Percentiles rank a stretch among this genome's conserved stretches.
These are phyloP conservation scores for Wickerhamiella siamensis DNA, from an alignment of 805 yeast species.

Conservation along the genomic window DNA sequence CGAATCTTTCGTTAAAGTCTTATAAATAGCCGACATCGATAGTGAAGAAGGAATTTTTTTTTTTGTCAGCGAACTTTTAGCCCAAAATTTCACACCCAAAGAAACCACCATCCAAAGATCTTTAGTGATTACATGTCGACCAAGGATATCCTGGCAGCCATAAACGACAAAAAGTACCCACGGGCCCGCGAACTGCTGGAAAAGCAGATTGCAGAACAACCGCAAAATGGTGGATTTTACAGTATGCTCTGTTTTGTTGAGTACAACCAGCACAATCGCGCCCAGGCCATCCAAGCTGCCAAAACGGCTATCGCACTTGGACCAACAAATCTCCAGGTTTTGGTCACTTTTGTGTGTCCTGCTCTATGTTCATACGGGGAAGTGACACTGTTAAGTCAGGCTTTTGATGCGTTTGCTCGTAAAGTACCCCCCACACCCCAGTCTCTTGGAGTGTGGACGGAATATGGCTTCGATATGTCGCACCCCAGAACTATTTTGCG, in stretches of 20 bases:
- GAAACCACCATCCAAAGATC: neutral
- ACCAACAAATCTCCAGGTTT: conserved; percentile 6
- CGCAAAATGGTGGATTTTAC: conserved; percentile 39
- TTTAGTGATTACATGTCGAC: neutral
- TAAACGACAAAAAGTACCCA: conserved; percentile 39
- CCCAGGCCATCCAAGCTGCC: conserved; percentile 8
- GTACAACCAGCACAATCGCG: conserved; percentile 6
- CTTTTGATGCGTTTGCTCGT: conserved; percentile 16
- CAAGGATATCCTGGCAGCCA: conserved; percentile 23
- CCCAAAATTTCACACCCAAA: no score
- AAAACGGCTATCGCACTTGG: conserved; percentile 7
- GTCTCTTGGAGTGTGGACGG: conserved; percentile 16
- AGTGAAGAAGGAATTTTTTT: neutral
- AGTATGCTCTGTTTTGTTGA: conserved; percentile 12
- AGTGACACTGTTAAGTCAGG: conserved; percentile 19
- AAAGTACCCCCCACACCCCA: conserved; percentile 12
- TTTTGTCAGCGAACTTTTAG: neutral
- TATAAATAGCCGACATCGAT: conserved; percentile 57
- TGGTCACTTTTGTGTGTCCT: conserved; percentile 25
- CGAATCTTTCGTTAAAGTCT: conserved; percentile 39
- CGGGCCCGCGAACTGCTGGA: conserved; percentile 38
- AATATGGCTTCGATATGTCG: conserved; percentile 11
- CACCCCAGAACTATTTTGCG: conserved; percentile 13
- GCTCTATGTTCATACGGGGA: conserved; percentile 17
- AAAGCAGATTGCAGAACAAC: conserved; percentile 38